Evolutionary conservation across 768 basidiomycete genomes (phyloP).

Genomic region (Phaeotremella fagi): DNA sequence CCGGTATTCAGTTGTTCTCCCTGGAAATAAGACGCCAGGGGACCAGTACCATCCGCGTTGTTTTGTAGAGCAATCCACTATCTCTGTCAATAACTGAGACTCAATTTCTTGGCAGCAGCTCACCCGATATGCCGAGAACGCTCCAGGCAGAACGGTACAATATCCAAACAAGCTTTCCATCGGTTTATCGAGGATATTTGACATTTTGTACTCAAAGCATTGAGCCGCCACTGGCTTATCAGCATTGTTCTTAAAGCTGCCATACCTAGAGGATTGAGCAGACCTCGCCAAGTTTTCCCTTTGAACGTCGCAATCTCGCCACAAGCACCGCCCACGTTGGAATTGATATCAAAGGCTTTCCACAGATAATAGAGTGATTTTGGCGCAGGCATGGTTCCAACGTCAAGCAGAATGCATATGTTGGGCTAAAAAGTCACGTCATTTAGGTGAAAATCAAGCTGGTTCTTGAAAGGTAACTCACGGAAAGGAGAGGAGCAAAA

Average conservation of each 20-base stretch:
- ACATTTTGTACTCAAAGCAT: slow-evolving; percentile 91
- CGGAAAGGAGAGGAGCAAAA: slow-evolving; percentile 74
- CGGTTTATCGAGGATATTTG: slow-evolving; percentile 92
- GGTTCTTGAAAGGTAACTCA: slow-evolving; percentile 47
- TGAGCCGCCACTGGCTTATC: slow-evolving; percentile 64
- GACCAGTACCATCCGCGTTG: slow-evolving; percentile 80
- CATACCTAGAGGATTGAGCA: slow-evolving; percentile 68
- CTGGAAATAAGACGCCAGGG: slow-evolving; percentile 87
- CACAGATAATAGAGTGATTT: slow-evolving; percentile 90
- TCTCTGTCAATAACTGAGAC: not conserved
- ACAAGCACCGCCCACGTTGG: slow-evolving; percentile 86
- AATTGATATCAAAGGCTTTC: slow-evolving; percentile 72
- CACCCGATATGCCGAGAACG: slow-evolving; percentile 72
- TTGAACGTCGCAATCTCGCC: slow-evolving; percentile 93
- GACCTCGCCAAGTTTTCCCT: slow-evolving; percentile 74
- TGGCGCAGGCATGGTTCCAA: slow-evolving; percentile 81
- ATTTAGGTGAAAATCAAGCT: slow-evolving; percentile 1
- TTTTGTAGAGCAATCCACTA: slow-evolving; percentile 80
- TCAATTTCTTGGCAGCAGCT: slow-evolving; percentile 1
- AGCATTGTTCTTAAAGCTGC: not conserved
- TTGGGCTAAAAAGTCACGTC: slow-evolving; percentile 61
- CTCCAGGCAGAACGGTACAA: slow-evolving; percentile 69
- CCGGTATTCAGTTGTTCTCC: slow-evolving; percentile 68
- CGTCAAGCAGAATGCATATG: slow-evolving; percentile 85
- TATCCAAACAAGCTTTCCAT: slow-evolving; percentile 62